Evolutionary conservation across 2,329 filamentous ascomycete genomes (phyloP), one percentile per base, ranked within the genome.

Genomic region (Trichoderma sp.): DNA sequence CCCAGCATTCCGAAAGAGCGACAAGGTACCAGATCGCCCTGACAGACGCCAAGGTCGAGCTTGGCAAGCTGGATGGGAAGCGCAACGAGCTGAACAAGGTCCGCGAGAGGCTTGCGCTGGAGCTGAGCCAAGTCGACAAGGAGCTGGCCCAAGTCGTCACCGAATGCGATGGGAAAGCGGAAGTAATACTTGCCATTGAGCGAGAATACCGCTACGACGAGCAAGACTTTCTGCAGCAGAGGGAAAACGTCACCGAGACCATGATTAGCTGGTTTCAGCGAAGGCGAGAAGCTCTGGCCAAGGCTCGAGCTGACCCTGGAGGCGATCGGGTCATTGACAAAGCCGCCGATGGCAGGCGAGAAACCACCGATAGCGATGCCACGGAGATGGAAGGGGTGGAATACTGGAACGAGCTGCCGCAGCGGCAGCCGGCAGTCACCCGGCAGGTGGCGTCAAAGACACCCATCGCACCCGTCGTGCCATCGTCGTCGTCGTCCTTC

Each of bases 51-150:
- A 75, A 74, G 22, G 70, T 75, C 17, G 74, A 78, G 35, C 70
- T 78, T 5, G 73, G 72, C 58, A 73, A 70, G 9, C 67, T 79
- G 10, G 74, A 71, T 10, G 74, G 73, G 17, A 73, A 73, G 54
- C 74, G 74, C 19, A 70, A 70, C 15, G 68, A 76, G 56, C 71
- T 79, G 5, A 70, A 64, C 25, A 73, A 78, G 68, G 71, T 72
- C 12, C 74, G 75, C 45, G 70, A 68, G 9, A 73, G 74, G 4
- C 67, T 80, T n/a, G 71, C 72, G 1, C 72, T 70, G 32, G 75
- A 79, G 66, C 73, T 79, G 50, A 74, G 74, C 34, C 71, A 75
- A 50, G 72, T 77, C n/a, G 82, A 82, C 74, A 75, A 78, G 37
- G 76, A 78, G 37, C 73, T 84, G 25, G 76, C 75, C 13, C 69